Evolutionary conservation across 2,329 filamentous ascomycete genomes (phyloP).

Genomic region (Claviceps capensis): DNA sequence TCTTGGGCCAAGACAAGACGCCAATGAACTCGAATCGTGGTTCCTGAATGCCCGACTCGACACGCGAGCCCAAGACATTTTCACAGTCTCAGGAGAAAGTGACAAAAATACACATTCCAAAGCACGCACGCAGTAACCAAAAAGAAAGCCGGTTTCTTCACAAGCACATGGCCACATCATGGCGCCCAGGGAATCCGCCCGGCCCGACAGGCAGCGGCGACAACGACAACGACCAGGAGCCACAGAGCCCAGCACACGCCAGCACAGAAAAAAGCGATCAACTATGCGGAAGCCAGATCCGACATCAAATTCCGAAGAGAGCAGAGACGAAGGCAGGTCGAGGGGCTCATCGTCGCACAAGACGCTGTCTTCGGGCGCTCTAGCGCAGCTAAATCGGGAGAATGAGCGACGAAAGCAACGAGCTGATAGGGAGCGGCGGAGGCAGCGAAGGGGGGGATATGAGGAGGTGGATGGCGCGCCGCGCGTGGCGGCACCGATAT

Average conservation of each 20-base stretch:
- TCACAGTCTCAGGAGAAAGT: not conserved
- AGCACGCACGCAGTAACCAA: not conserved
- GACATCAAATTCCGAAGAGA: slow-evolving; percentile 18
- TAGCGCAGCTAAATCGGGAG: slow-evolving; percentile 51
- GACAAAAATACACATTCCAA: slow-evolving; percentile 5
- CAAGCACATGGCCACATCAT: slow-evolving; percentile 1
- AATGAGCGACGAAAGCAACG: slow-evolving; percentile 39
- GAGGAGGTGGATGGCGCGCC: not conserved
- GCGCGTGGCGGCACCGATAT: slow-evolving; percentile 7
- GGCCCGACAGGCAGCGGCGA: slow-evolving; percentile 10
- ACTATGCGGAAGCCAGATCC: slow-evolving; percentile 19
- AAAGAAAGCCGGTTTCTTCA: not conserved
- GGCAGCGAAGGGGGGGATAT: slow-evolving; percentile 6
- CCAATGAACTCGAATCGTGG: not conserved
- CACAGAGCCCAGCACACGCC: slow-evolving; percentile 19
- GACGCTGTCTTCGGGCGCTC: slow-evolving; percentile 35
- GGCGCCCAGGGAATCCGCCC: slow-evolving; percentile 7
- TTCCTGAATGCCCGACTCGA: not conserved
- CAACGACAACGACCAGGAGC: slow-evolving; percentile 15
- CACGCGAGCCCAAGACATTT: not conserved
- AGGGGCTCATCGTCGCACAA: slow-evolving; percentile 9
- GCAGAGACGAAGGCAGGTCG: slow-evolving; percentile 13
- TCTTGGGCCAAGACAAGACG: not conserved
- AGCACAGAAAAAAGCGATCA: slow-evolving; percentile 23
- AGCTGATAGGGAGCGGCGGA: slow-evolving; percentile 19